These are phyloP conservation scores for Trametes villosa DNA, from an alignment of 768 basidiomycete genomes.

Conservation along the genomic window DNA sequence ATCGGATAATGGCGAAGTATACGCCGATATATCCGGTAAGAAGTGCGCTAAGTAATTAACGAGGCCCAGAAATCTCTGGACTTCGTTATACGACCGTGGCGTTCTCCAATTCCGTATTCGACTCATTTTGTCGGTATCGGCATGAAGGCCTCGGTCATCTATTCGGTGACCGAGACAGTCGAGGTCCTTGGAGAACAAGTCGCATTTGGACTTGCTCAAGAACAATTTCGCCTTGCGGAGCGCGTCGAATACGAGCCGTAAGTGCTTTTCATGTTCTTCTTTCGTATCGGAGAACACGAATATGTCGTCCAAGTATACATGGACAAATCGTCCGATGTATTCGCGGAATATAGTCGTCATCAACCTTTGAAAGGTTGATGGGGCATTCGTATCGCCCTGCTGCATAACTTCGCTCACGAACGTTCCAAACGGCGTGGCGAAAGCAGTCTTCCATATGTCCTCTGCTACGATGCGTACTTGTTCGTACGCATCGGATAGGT, in stretches of 20 bases:
- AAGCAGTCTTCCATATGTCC: background rate
- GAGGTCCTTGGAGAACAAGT: conserved; percentile 35
- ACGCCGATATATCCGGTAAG: too few species aligned
- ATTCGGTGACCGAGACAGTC: conserved; percentile 47
- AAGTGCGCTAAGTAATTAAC: too few species aligned
- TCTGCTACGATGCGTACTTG: too few species aligned
- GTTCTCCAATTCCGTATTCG: conserved; percentile 41
- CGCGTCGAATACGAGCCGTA: conserved; percentile 36
- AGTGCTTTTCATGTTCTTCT: conserved; percentile 41
- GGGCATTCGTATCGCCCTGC: background rate
- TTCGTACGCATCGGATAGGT: too few species aligned
- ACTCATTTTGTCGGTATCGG: conserved; percentile 41
- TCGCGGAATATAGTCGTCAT: conserved; percentile 37
- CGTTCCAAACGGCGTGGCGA: background rate
- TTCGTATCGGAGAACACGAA: conserved; percentile 41
- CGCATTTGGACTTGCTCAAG: conserved; percentile 38
- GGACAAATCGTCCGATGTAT: too few species aligned
- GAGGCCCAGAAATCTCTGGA: too few species aligned
- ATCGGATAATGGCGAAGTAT: too few species aligned
- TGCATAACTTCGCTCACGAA: conserved; percentile 2
- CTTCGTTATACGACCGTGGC: too few species aligned
- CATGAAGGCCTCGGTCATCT: conserved; percentile 42
- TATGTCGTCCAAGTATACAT: too few species aligned
- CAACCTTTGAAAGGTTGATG: background rate
- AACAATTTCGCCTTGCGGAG: conserved; percentile 36